Evolutionary conservation across 345 rosid genomes (phyloP).

Genomic region (Corchorus capsularis): DNA sequence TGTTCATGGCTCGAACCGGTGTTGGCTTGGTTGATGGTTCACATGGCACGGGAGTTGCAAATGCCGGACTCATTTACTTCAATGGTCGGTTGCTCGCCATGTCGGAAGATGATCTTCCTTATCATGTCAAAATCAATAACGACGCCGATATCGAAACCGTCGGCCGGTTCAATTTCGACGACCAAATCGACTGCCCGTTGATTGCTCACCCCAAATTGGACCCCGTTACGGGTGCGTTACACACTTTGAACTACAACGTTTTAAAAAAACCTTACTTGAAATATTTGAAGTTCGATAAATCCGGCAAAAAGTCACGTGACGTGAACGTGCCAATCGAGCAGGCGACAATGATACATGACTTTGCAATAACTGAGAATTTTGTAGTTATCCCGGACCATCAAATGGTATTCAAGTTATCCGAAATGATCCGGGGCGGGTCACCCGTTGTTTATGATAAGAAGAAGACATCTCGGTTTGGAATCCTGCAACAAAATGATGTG

Average conservation of each 20-base stretch:
- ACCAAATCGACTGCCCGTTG: conserved; percentile 58
- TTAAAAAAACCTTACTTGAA: conserved; percentile 55
- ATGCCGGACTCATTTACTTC: conserved; percentile 66
- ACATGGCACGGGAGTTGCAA: conserved; percentile 69
- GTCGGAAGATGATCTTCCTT: conserved; percentile 86
- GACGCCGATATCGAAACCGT: conserved; percentile 59
- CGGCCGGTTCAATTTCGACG: conserved; percentile 56
- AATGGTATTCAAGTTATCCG: conserved; percentile 67
- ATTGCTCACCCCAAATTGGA: conserved; percentile 83
- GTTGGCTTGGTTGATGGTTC: conserved; percentile 56
- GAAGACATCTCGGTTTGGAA: conserved; percentile 57
- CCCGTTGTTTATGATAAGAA: conserved; percentile 54
- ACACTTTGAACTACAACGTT: conserved; percentile 63
- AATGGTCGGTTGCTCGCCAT: conserved; percentile 70
- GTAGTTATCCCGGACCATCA: conserved; percentile 75
- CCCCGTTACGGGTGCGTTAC: conserved; percentile 58
- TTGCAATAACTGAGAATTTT: conserved; percentile 55
- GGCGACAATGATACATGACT: conserved; percentile 78
- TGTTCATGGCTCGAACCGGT: conserved; percentile 56
- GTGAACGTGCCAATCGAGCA: conserved; percentile 43
- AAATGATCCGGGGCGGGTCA: conserved; percentile 76
- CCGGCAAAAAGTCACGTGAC: conserved; percentile 55
- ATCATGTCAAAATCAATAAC: conserved; percentile 50
- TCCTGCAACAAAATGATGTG: conserved; percentile 43
- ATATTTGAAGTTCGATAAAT: conserved; percentile 50